phyloP scores from a whole-genome alignment of 148 eudicot genomes.

The Limonium bicolor region DNA sequence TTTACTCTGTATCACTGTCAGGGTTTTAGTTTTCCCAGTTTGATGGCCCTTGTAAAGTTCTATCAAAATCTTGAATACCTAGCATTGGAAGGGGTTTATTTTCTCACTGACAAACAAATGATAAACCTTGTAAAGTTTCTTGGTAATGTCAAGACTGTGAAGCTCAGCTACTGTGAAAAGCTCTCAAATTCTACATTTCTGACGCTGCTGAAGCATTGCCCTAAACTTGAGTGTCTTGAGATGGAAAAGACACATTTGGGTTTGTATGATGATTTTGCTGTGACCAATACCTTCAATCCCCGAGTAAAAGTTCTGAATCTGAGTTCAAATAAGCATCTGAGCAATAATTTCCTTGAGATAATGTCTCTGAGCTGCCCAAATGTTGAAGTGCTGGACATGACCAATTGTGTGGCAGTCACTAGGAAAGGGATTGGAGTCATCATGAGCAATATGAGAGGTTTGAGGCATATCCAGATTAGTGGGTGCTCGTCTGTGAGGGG shows the following conservation, averaged over 20 bases:
- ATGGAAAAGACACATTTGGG: conserved; percentile 35
- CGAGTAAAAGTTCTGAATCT: conserved; percentile 23
- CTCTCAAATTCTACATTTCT: conserved; percentile 26
- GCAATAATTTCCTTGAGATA: conserved; percentile 27
- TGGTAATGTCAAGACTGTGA: conserved; percentile 15
- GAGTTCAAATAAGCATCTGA: conserved; percentile 18
- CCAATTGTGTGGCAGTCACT: conserved; percentile 23
- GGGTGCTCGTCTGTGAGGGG: conserved; percentile 27
- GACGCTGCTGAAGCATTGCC: conserved; percentile 30
- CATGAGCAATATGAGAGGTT: conserved; percentile 19
- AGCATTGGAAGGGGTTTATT: conserved; percentile 21
- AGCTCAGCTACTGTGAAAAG: conserved; percentile 23
- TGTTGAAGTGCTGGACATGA: conserved; percentile 37
- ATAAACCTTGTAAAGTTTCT: conserved; percentile 24
- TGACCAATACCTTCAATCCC: conserved; percentile 12
- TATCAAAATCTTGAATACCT: conserved; percentile 28
- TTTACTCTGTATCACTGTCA: conserved; percentile 20
- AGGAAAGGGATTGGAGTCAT: conserved; percentile 34
- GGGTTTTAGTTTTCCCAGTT: conserved; percentile 23
- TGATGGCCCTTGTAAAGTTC: conserved; percentile 17
- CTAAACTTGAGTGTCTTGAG: conserved; percentile 20
- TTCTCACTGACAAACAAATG: conserved; percentile 21
- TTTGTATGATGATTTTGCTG: conserved; percentile 10
- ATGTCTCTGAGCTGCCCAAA: conserved; percentile 38
- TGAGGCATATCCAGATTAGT: conserved; percentile 31